Evolutionary conservation across 2,329 filamentous ascomycete genomes (phyloP).

Genomic region (Alternaria ethzedia): DNA sequence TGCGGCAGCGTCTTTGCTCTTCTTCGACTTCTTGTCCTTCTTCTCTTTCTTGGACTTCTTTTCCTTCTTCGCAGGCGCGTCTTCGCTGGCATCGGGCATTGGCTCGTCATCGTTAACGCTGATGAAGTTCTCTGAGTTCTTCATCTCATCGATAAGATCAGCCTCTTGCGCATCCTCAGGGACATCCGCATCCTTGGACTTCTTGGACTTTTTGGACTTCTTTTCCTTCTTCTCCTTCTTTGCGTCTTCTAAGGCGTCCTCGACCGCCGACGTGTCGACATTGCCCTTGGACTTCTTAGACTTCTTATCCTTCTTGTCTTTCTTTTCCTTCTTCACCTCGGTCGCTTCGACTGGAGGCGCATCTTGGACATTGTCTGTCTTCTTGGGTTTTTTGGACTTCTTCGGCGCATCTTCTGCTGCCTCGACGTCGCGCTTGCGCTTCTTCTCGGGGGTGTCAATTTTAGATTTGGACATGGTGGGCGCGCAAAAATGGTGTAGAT

Average conservation of each 20-base stretch:
- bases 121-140: slow-evolving; percentile 22
- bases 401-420: slow-evolving; percentile 32
- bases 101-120: slow-evolving; percentile 22
- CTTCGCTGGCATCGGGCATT: slow-evolving; percentile 26
- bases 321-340: slow-evolving; percentile 27
- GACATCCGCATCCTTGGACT: slow-evolving; percentile 20
- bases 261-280: slow-evolving; percentile 5
- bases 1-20: slow-evolving; percentile 12
- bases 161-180: slow-evolving; percentile 16
- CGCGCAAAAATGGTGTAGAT: slow-evolving; percentile 12
- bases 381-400: slow-evolving; percentile 43
- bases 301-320: slow-evolving; percentile 28
- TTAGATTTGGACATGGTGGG: slow-evolving; percentile 27
- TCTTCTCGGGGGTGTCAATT: slow-evolving; percentile 37
- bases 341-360: slow-evolving; percentile 18
- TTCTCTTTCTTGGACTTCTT: slow-evolving; percentile 35
- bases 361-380: slow-evolving; percentile 21
- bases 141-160: slow-evolving; percentile 20
- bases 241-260: slow-evolving; percentile 11
- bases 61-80: slow-evolving; percentile 22
- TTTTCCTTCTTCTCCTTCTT: slow-evolving; percentile 26
- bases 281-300: slow-evolving; percentile 29
- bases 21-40: slow-evolving; percentile 30
- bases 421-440: slow-evolving; percentile 44
- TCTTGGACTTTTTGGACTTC: slow-evolving; percentile 34